Conservation (phyloP, 805 yeast genomes). For the Ogataea minuta region DNA sequence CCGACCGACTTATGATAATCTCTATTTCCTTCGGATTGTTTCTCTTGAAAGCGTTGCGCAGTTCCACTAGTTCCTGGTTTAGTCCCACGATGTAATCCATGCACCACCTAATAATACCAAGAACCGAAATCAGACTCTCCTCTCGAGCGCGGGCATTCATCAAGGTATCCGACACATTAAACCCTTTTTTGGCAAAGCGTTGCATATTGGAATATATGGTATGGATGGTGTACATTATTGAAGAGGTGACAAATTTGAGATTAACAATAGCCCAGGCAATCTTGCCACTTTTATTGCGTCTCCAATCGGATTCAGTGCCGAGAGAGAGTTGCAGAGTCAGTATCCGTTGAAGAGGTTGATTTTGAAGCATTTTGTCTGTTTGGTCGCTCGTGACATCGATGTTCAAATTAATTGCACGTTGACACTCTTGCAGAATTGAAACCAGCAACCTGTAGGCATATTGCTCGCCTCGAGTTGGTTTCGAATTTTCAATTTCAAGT, state of each 20-base stretch:
- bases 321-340: constrained; percentile 66
- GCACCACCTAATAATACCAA: constrained; percentile 87
- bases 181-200: constrained; percentile 54
- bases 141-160: constrained; percentile 46
- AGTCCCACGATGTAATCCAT: constrained; percentile 71
- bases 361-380: constrained; percentile 69
- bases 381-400: constrained; percentile 71
- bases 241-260: constrained; percentile 68
- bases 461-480: constrained; percentile 22
- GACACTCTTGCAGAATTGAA: constrained; percentile 61
- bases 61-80: constrained; percentile 66
- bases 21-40: constrained; percentile 24
- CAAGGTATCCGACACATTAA: constrained; percentile 45
- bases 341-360: constrained; percentile 74
- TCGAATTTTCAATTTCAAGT: constrained; percentile 39
- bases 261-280: constrained; percentile 66
- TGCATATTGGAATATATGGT: constrained; percentile 64
- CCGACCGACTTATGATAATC: constrained; percentile 25
- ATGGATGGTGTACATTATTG: constrained; percentile 60
- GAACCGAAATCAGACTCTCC: constrained; percentile 57
- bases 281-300: constrained; percentile 38
- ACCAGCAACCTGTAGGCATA: constrained; percentile 36
- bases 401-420: constrained; percentile 70
- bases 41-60: constrained; percentile 32
- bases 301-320: constrained; percentile 47